These are phyloP conservation scores for Talaromyces sp. DNA, from an alignment of 2,329 filamentous ascomycete genomes.

Conservation along the genomic window DNA sequence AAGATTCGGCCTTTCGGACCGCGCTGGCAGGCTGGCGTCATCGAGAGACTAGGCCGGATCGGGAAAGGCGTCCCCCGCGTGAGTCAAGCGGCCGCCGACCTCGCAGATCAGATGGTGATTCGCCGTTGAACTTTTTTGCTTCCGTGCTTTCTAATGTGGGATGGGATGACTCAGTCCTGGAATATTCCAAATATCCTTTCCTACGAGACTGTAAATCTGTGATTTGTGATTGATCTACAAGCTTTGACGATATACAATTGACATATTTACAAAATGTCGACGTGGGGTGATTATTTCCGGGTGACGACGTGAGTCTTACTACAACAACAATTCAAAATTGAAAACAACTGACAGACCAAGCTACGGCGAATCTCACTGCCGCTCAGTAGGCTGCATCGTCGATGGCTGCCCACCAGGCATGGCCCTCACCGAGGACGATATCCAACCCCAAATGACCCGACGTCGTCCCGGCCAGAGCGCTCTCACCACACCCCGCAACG, in stretches of 20 bases:
- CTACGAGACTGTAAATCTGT: not conserved
- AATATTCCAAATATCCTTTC: too few relatives aligned
- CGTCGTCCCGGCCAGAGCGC: conserved; percentile 83
- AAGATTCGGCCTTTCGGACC: not conserved
- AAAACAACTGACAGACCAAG: conserved; percentile 33
- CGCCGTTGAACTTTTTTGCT: not conserved
- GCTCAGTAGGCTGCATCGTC: conserved; percentile 89
- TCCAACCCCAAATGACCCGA: conserved; percentile 92
- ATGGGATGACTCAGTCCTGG: not conserved
- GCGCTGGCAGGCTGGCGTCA: not conserved
- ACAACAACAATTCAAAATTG: not conserved
- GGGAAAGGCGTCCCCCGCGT: not conserved
- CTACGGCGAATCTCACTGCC: conserved; percentile 86
- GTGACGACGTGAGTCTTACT: conserved; percentile 67
- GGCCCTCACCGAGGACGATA: conserved; percentile 76
- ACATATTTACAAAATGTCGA: conserved; percentile 61
- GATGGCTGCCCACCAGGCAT: conserved; percentile 88
- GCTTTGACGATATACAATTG: not conserved
- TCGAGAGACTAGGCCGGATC: not conserved
- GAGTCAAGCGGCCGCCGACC: conserved; percentile 6
- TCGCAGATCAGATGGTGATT: conserved; percentile 3
- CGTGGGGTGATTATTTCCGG: conserved; percentile 76
- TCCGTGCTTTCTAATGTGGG: not conserved
- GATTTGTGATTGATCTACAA: not conserved
- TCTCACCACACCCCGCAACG: conserved; percentile 87